Percentiles rank a stretch among this genome's conserved stretches.
phyloP scores from a whole-genome alignment of 176 grass and related monocot species.

The Aegilops bicornis region DNA sequence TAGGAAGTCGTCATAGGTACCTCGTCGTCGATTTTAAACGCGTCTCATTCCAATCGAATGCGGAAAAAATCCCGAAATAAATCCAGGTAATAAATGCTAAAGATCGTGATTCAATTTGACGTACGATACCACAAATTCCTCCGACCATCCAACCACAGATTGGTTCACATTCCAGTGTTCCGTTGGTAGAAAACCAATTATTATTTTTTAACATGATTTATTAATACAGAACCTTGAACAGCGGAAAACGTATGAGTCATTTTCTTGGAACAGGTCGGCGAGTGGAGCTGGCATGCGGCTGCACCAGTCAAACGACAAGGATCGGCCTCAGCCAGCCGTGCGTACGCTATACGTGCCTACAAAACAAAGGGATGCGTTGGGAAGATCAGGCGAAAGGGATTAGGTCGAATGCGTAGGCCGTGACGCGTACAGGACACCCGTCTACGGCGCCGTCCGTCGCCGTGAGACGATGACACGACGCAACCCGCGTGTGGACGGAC shows the following conservation, averaged over 20 bases:
- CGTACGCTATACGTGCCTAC: not conserved
- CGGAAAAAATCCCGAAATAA: too few species aligned
- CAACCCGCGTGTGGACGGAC: not conserved
- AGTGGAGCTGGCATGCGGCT: not conserved
- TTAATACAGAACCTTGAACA: not conserved
- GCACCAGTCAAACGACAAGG: not conserved
- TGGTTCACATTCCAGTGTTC: too few species aligned
- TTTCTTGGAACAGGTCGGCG: not conserved
- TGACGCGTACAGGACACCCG: slow-evolving; percentile 18
- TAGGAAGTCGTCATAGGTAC: too few species aligned
- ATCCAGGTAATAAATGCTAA: too few species aligned
- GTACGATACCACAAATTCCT: too few species aligned
- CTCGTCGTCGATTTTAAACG: too few species aligned
- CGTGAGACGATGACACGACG: not conserved
- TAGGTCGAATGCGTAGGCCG: slow-evolving; percentile 17
- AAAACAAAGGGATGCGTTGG: not conserved
- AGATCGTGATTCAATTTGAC: too few species aligned
- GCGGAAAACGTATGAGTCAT: not conserved
- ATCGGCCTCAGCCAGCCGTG: not conserved
- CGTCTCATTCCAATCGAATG: too few species aligned
- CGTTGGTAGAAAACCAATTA: too few species aligned
- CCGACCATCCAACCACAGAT: too few species aligned
- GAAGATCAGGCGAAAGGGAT: not conserved
- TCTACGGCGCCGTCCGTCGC: not conserved
- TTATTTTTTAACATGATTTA: too few species aligned